A percentile compares a stretch with the other conserved stretches of the same genome.
phyloP scores from a whole-genome alignment of 2,329 filamentous ascomycete species.

The Lachnellula subtilissima region DNA sequence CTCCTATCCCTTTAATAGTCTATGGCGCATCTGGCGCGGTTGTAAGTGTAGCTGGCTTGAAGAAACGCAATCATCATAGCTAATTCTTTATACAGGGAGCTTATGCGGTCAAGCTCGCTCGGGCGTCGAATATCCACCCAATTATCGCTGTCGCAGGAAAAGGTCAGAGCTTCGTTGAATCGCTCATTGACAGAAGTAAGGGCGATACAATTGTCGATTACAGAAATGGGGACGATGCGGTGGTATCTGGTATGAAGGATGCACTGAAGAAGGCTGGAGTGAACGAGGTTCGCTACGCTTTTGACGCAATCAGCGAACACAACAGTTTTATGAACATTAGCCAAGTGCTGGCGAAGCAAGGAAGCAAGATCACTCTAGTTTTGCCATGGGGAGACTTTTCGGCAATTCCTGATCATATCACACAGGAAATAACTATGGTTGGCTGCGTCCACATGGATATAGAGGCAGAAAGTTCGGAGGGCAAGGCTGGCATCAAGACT shows the following conservation, averaged over 20 bases:
- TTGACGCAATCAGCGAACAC: conserved; percentile 27
- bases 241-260: conserved; percentile 32
- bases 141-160: conserved; percentile 53
- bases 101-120: conserved; percentile 50
- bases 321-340: conserved; percentile 26
- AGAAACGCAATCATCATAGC: background rate
- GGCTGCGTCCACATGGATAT: conserved; percentile 19
- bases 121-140: conserved; percentile 48
- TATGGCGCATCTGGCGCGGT: conserved; percentile 28
- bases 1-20: conserved; percentile 22
- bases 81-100: conserved; percentile 36
- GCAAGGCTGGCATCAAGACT: conserved; percentile 18
- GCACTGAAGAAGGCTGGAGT: conserved; percentile 22
- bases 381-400: conserved; percentile 40
- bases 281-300: conserved; percentile 25
- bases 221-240: conserved; percentile 42
- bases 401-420: conserved; percentile 26
- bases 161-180: conserved; percentile 42
- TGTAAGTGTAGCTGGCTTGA: conserved; percentile 11
- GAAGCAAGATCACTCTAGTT: conserved; percentile 36
- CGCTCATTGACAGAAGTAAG: conserved; percentile 42
- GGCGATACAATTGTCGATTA: conserved; percentile 55
- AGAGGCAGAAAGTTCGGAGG: conserved; percentile 6
- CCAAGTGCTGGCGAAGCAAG: conserved; percentile 23
- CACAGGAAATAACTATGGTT: conserved; percentile 19